Conservation (phyloP, 2,329 filamentous ascomycete genomes). For the Botrytis medusae region DNA sequence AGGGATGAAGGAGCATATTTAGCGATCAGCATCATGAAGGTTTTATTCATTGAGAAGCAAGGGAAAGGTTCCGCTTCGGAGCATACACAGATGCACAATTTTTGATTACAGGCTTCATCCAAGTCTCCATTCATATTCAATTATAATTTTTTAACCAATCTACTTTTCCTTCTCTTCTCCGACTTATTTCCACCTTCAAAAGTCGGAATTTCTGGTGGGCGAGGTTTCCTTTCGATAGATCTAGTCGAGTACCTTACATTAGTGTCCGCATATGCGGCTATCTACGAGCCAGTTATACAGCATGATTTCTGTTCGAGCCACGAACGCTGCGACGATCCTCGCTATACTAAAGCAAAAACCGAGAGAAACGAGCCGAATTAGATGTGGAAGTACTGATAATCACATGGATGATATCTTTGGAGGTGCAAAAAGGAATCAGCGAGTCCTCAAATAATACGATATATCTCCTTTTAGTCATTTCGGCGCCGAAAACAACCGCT, state of each 20-base stretch:
- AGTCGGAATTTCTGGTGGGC: background rate
- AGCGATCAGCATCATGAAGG: background rate
- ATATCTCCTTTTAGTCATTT: background rate
- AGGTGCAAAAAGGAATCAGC: background rate
- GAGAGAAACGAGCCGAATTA: background rate
- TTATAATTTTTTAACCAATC: background rate
- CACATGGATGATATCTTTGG: background rate
- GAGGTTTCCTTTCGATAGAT: background rate
- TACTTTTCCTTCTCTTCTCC: background rate
- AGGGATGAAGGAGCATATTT: slow-evolving; percentile 9
- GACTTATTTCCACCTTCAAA: background rate
- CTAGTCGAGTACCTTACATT: background rate
- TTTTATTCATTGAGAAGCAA: background rate
- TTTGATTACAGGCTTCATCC: background rate
- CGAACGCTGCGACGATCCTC: background rate
- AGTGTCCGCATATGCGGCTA: background rate
- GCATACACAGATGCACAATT: background rate
- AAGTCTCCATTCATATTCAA: background rate
- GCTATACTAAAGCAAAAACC: background rate
- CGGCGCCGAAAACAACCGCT: background rate
- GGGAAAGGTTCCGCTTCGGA: background rate
- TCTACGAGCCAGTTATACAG: background rate
- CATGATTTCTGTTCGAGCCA: background rate
- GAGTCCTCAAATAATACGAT: background rate
- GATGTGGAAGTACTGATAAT: background rate